Conservation (phyloP, 805 yeast species). For the Ogataea parapolymorpha region DNA sequence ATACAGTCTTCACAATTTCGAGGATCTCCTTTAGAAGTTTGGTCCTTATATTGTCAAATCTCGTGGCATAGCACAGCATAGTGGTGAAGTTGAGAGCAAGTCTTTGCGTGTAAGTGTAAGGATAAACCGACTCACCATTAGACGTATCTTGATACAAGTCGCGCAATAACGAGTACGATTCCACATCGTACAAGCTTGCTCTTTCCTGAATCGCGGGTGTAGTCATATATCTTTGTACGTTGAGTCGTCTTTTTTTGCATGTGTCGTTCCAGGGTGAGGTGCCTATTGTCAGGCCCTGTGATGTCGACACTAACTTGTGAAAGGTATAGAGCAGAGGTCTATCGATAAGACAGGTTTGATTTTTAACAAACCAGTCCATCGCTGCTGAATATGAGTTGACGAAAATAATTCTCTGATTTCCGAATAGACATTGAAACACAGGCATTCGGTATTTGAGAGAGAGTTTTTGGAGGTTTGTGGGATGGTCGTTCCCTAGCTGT, state of each 20-base stretch:
- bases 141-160: slow-evolving; percentile 24
- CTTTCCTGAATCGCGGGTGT: slow-evolving; percentile 36
- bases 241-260: slow-evolving; percentile 34
- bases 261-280: slow-evolving; percentile 42
- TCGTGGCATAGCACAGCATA: slow-evolving; percentile 38
- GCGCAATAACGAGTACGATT: slow-evolving; percentile 32
- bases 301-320: slow-evolving; percentile 23
- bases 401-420: slow-evolving; percentile 20
- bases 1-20: slow-evolving; percentile 30
- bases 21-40: slow-evolving; percentile 30
- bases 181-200: slow-evolving; percentile 33
- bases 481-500: slow-evolving; percentile 32
- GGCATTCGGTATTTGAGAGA: slow-evolving; percentile 30
- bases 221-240: slow-evolving; percentile 38
- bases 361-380: slow-evolving; percentile 22
- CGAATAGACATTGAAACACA: slow-evolving; percentile 23
- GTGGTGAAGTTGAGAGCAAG: slow-evolving; percentile 37
- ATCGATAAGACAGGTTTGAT: slow-evolving; percentile 20
- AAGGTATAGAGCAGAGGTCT: slow-evolving; percentile 24
- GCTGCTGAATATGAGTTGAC: slow-evolving; percentile 19
- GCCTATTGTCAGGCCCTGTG: slow-evolving; percentile 40
- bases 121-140: slow-evolving; percentile 14
- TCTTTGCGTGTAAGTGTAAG: slow-evolving; percentile 32
- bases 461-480: slow-evolving; percentile 30
- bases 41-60: slow-evolving; percentile 32